Evolutionary conservation across 148 eudicot species (phyloP).

Genomic region (Chenopodium album): DNA sequence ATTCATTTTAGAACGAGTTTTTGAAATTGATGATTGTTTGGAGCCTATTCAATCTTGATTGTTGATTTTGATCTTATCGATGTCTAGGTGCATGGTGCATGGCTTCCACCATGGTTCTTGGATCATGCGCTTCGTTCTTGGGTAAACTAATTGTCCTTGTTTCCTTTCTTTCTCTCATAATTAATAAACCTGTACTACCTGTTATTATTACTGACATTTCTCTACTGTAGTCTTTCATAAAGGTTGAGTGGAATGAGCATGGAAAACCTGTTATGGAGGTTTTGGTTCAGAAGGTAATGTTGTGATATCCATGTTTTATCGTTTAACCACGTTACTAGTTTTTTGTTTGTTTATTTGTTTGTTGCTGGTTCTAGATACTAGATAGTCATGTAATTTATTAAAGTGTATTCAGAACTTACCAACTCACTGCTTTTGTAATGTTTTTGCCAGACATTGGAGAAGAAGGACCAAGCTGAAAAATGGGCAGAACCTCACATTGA

Average conservation of each 20-base stretch:
- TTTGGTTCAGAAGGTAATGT: conserved; percentile 55
- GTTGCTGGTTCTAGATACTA: neutral
- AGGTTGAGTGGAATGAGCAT: conserved; percentile 65
- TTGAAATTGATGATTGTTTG: neutral
- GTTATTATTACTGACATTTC: neutral
- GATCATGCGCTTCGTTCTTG: conserved; percentile 43
- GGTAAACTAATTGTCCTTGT: conserved; percentile 35
- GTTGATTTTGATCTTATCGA: conserved; percentile 13
- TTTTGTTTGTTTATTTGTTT: neutral
- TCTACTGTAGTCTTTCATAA: conserved; percentile 53
- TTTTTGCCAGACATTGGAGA: conserved; percentile 53
- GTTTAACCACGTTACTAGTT: neutral
- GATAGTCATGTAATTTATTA: neutral
- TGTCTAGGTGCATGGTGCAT: conserved; percentile 80
- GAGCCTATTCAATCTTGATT: neutral
- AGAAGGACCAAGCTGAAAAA: conserved; percentile 61
- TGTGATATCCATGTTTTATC: conserved; percentile 20
- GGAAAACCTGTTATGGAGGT: conserved; percentile 80
- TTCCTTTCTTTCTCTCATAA: neutral
- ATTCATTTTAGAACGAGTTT: neutral
- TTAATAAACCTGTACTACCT: conserved; percentile 12
- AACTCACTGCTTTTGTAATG: conserved; percentile 2
- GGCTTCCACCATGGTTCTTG: conserved; percentile 95
- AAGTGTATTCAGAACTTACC: neutral
- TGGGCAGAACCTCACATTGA: conserved; percentile 87